Base-by-base conservation (phyloP, 106 monocot genomes). In the Acanthochlamys bracteata region DNA sequence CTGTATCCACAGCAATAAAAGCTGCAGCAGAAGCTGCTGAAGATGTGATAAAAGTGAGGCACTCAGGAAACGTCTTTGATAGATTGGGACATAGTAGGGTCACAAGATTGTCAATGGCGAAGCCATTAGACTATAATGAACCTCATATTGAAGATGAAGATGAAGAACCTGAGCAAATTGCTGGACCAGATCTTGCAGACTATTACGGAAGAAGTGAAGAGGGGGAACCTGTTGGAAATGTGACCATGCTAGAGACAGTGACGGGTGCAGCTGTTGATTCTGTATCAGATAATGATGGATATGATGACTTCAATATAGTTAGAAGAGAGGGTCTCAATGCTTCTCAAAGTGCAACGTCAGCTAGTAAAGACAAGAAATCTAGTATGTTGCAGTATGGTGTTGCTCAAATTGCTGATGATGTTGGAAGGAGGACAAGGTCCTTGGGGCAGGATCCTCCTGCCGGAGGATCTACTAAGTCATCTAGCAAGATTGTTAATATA, bases 1-100 rank as follows among this genome's bases (percentile, higher is more conserved):
- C 57, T 45, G 70, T 69, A 0, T 64, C 80, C 61, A 70, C 75
- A 60, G 86, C 82, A 61, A 43, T 93, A 8, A 80, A 83, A 72
- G 80, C 83, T 71, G 85, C 76, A 22, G 84, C 80, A 51, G 93
- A 89, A 78, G 89, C 86, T 62, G 86, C 89, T 58, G 86, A 83
- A 76, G 83, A 89, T 77, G 81, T 70, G 45, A 64, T 42, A 16
- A 86, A 76, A 66, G 46, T 60, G 78, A 86, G 73, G 75, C 26
- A 25, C 41, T 60, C 74, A 14, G 72, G 73, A 62, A 91, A 80
- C 72, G 82, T 96, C 46, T 96, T 85, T 76, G 76, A 80, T 71
- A 73, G 90, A 70, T 72, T 88, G 54, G 72, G 78, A n/a, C 59
- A 64, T 57, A 54, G 39, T 43, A 69, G 12, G 63, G 59, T 25